phyloP scores from a whole-genome alignment of 495 filamentous ascomycete species.

The Pseudotulostoma volvatum region DNA sequence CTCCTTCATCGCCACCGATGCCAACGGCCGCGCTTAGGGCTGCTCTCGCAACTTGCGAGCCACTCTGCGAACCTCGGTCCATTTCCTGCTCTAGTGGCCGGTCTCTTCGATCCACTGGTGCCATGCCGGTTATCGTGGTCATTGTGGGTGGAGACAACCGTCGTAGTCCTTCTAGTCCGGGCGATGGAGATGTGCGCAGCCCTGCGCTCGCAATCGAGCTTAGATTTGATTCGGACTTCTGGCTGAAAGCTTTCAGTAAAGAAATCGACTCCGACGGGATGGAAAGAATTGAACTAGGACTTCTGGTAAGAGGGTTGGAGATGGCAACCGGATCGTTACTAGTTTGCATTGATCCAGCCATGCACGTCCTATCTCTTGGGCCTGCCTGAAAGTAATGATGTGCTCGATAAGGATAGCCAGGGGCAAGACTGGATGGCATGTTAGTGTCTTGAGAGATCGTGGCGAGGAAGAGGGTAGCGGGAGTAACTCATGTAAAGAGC shows the following conservation, averaged over 20 bases:
- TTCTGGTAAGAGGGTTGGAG: slow-evolving; percentile 19
- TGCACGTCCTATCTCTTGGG: slow-evolving; percentile 23
- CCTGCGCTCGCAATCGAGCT: slow-evolving; percentile 32
- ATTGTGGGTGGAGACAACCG: neutral
- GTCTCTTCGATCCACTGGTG: slow-evolving; percentile 14
- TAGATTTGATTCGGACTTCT: slow-evolving; percentile 26
- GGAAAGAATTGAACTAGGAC: slow-evolving; percentile 16
- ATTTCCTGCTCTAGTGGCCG: slow-evolving; percentile 18
- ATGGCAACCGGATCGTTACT: slow-evolving; percentile 28
- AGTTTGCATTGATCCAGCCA: slow-evolving; percentile 33
- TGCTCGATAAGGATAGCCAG: slow-evolving; percentile 47
- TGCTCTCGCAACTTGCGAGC: slow-evolving; percentile 29
- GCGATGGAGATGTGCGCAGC: slow-evolving; percentile 27
- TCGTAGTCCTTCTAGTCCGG: neutral
- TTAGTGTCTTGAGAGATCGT: slow-evolving; percentile 44
- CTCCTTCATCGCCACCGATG: neutral
- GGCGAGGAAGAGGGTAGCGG: neutral
- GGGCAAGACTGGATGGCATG: slow-evolving; percentile 49
- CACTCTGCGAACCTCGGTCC: slow-evolving; percentile 15
- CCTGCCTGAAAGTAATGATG: slow-evolving; percentile 21
- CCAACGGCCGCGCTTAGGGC: slow-evolving; percentile 19
- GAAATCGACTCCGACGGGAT: slow-evolving; percentile 17
- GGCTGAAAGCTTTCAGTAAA: slow-evolving; percentile 18
- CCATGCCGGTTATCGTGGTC: neutral
- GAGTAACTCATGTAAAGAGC: neutral